Evolutionary conservation across 2,329 filamentous ascomycete genomes (phyloP), one percentile per base, ranked within the genome.

Genomic region (Sarocladium brachiariae): DNA sequence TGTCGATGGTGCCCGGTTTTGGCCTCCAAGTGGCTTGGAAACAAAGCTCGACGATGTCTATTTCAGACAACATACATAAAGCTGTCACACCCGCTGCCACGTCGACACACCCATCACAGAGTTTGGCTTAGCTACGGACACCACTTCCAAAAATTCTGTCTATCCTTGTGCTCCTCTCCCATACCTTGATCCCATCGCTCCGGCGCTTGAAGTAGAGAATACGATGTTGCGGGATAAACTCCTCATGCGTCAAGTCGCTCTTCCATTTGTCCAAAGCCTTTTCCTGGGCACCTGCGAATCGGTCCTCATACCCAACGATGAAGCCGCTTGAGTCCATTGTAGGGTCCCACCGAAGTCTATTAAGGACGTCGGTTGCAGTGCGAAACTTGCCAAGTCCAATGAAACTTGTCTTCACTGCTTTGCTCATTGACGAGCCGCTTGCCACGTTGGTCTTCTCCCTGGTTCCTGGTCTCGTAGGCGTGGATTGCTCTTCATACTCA

Each of bases 171-270:
- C 69, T 70, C 54, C 76, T 65, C 57, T 84, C 78, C 80, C 81
- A 84, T 3, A 83, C 68, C n/a, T 76, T 62, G 4, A 59, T 61
- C 0, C 70, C 70, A 53, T 79, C 77, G 51, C 70, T 75, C 59
- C 63, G 72, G 10, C 73, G 69, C 62, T 74, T 79, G 58, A 84
- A 84, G 61, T 81, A 83, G 51, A 81, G 60, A 54, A 84, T 80
- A 14, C 81, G 70, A 58, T 84, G 80, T 63, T 83, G 78, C 6
- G 81, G 81, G 51, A 85, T 83, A 58, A 83, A 85, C 62, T 84
- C 81, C 53, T 84, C 79, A 55, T 84, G 76, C 27, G 80, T 83
- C 63, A 78, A 75, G 58, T 83, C 80, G 14, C 67, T 70, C 66
- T 78, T 81, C 81, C 81, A 84, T 25, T 70, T 65, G 49, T 73